Percentiles rank a stretch among this genome's conserved stretches.
These are phyloP conservation scores for Eragrostis nindensis DNA, from an alignment of 176 grass and related monocot genomes.

Conservation along the genomic window DNA sequence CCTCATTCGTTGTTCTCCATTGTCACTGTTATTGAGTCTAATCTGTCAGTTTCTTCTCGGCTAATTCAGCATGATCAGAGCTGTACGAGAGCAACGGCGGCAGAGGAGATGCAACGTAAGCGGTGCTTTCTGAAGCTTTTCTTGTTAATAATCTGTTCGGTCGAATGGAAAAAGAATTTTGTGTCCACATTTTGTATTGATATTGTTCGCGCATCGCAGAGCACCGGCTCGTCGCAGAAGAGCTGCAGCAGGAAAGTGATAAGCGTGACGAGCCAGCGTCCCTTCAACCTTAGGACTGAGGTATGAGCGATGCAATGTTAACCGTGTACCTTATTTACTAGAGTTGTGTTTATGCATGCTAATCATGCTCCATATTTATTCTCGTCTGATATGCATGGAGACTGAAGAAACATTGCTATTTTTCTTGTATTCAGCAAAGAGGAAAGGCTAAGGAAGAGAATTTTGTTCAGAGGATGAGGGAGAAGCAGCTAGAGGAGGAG, in stretches of 20 bases:
- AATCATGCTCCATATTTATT: not conserved
- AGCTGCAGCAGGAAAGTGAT: conserved; percentile 65
- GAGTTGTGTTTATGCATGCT: too few species aligned
- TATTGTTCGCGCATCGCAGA: conserved; percentile 41
- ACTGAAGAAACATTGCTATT: conserved; percentile 6
- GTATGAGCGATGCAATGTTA: conserved; percentile 37
- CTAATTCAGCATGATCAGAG: conserved; percentile 18
- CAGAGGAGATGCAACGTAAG: conserved; percentile 31
- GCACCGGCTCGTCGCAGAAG: conserved; percentile 45
- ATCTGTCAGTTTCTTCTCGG: not conserved
- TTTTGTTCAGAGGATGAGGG: conserved; percentile 63
- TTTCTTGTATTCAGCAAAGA: conserved; percentile 59
- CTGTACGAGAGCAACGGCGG: conserved; percentile 16
- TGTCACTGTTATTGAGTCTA: not conserved
- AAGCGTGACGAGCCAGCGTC: conserved; percentile 53
- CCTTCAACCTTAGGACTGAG: conserved; percentile 89
- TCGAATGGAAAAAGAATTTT: not conserved
- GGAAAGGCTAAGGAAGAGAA: conserved; percentile 71
- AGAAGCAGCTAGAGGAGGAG: conserved; percentile 72
- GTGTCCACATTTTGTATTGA: not conserved
- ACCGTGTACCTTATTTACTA: too few species aligned
- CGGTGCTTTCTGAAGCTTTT: not conserved
- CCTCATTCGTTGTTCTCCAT: not conserved
- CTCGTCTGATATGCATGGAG: not conserved
- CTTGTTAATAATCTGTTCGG: not conserved